Evolutionary conservation across 257 asterid genomes (phyloP), one percentile per base, ranked within the genome.

Genomic region (Avicennia marina): DNA sequence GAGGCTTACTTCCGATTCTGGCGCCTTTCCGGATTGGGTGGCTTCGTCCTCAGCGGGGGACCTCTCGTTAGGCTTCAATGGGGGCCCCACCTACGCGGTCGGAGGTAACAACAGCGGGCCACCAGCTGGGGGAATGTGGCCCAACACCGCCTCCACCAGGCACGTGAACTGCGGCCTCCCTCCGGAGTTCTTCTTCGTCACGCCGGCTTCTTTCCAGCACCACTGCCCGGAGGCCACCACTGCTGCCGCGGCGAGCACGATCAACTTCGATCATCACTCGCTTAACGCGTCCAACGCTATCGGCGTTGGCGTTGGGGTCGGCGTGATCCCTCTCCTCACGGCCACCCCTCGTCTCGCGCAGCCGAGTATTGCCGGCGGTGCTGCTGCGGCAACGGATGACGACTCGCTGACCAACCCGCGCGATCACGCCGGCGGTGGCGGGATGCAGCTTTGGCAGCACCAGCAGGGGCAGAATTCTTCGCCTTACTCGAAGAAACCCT

Each of bases 1-100:
- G 59, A 67, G 84, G 55, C 55, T 74, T 6, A 13, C 63, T 45
- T 75, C 76, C 10, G 78, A 67, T 47, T 64, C 78, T 41, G 78
- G 74, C 70, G 70, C 78, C 15, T 78, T 80, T 21, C 71, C 83
- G 25, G 84, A 77, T 56, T 81, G 84, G 88, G 78, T 75, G 32
- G 76, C 76, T 39, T 63, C 68, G 0, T 72, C 83, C 2, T 59
- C 76, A 40, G 62, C 78, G 19, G 72, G 88, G 20, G 88, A 77
- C 68, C 76, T 81, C 4, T 81, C 88, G 10, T 50, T 81, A 40
- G 80, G 88, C 26, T 81, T 81, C 74, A 81, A 81, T 73, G 88
- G 76, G 15, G 80, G 75, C 18, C 69, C 79, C 60, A 7, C 69
- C 67, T 33, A 71, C 65, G 62, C 63, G 1, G 26, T 48, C 0